Evolutionary conservation across 805 yeast species (phyloP), one percentile per base, ranked within the genome.

Genomic region (Candida pseudofarinosa): DNA sequence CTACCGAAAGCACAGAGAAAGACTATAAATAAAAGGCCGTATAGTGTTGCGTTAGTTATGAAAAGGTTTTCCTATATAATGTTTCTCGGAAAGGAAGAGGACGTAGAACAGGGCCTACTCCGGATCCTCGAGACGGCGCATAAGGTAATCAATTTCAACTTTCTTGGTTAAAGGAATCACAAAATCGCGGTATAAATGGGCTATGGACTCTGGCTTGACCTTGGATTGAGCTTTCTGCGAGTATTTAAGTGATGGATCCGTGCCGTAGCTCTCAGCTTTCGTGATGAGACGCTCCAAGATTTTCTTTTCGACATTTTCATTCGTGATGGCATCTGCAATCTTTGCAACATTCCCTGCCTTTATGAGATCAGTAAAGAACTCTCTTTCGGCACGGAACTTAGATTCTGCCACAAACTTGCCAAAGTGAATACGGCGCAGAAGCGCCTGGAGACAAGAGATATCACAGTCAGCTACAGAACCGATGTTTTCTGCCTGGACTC

Each of bases 321-420:
- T 91, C 5, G 98, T 90, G 52, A 93, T 91, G 33, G 86, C 83
- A 16, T 69, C 79, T 55, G 83, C 86, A 38, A 93, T 83, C 0
- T 91, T 96, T 10, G 70, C 67, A 4, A 78, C 65, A 59, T 93
- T 96, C 43, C 70, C 74, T 0, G 73, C 77, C 48, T 68, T 59
- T 52, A 93, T 93, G 52, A 89, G 65, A 51, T 74, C 66, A 1
- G 78, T 79, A 68, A 82, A 88, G 39, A 61, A 62, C 39, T 77
- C 86, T 30, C 70, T 74, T 47, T 90, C 93, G 19, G 72, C 67
- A 54, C 74, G 81, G 63, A 80, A 93, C 65, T 93, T 93, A 36
- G 96, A 85, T 62, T 93, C 99, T 4, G 99, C 99, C 7, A 93
- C 99, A 71, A 91, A 93, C 65, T 86, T 87, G 39, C 99, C 99